Evolutionary conservation across 371 early-diverging fungal genomes (phyloP).

Genomic region (Fennellomyces sp.): DNA sequence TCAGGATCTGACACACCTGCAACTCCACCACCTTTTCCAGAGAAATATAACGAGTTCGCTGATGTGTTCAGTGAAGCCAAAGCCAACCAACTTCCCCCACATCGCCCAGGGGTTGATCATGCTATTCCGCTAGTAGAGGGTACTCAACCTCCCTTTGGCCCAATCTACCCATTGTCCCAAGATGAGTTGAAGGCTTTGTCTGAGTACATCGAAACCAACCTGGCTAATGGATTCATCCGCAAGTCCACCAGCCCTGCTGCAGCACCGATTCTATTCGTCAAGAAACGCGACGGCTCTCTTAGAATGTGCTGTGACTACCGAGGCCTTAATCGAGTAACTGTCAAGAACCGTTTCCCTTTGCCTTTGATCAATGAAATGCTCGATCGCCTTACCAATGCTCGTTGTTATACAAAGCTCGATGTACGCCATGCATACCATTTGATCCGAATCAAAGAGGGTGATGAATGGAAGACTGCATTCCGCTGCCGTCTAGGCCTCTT

Average conservation of each 20-base stretch:
- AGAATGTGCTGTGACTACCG: conserved; percentile 43
- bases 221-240: conserved; percentile 36
- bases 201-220: conserved; percentile 26
- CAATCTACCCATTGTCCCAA: conserved; percentile 32
- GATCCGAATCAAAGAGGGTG: conserved; percentile 18
- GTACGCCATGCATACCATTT: conserved; percentile 37
- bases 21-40: conserved; percentile 3
- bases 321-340: conserved; percentile 48
- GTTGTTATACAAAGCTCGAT: conserved; percentile 41
- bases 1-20: too few species aligned
- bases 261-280: conserved; percentile 54
- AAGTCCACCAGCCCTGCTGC: conserved; percentile 48
- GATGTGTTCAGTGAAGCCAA: conserved; percentile 20
- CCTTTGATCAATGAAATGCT: conserved; percentile 37
- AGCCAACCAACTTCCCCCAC: conserved; percentile 19
- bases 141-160: conserved; percentile 28
- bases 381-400: conserved; percentile 22
- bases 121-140: conserved; percentile 17
- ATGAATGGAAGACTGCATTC: conserved; percentile 32
- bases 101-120: conserved; percentile 19
- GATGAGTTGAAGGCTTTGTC: conserved; percentile 17
- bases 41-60: conserved; percentile 13
- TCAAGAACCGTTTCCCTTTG: conserved; percentile 43
- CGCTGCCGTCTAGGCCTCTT: conserved; percentile 25
- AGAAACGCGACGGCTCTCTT: conserved; percentile 54